Base-by-base conservation (phyloP, 2,329 filamentous ascomycete genomes). In the Aspergillus unguis region DNA sequence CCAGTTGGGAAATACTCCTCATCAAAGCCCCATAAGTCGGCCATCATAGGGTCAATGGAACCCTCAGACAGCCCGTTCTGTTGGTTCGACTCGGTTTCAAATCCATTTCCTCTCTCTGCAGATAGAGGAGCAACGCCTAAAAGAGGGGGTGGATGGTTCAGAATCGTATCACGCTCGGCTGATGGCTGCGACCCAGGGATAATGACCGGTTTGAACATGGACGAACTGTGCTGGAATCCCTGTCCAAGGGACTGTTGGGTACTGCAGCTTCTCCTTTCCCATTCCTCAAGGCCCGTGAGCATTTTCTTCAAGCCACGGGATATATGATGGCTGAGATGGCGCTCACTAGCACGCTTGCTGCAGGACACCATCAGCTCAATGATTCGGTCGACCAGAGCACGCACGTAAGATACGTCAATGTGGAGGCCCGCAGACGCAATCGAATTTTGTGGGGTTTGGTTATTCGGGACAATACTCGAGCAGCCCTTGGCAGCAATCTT, bases 401-500 rank as follows among this genome's bases (percentile, higher is more conserved):
- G 69, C 36, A 73, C 67, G 38, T 70, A 70, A 5, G 60, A 58
- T 27, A 70, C 62, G 40, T 73, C 67, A 11, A 72, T 69, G 11
- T 59, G 56, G 23, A 73, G 52, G 3, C 62, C 65, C 5, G 69
- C 70, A 3, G 69, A 68, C 4, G 70, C 68, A 44, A 73, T 72
- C 4, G 70, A 73, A 33, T 71, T 71, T 1, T 67, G 68, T 50
- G 71, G 68, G 28, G 64, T 68, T 9, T 64, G 64, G 11, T 63
- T 64, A 2, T 70, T 70, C 31, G 67, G 65, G 5, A 65, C 61
- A 25, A 69, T 61, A 28, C 56, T 64, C 3, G 69, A 70, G 52
- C 67, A 71, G 41, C 64, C 58, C 42, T 77, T 70, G 60, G 76
- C 66, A 50, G 71, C 67, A 17, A 76, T 72, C 52, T 76, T 76